phyloP scores from a whole-genome alignment of 164 flowering plant species.

The Stephania yunnanensis region DNA sequence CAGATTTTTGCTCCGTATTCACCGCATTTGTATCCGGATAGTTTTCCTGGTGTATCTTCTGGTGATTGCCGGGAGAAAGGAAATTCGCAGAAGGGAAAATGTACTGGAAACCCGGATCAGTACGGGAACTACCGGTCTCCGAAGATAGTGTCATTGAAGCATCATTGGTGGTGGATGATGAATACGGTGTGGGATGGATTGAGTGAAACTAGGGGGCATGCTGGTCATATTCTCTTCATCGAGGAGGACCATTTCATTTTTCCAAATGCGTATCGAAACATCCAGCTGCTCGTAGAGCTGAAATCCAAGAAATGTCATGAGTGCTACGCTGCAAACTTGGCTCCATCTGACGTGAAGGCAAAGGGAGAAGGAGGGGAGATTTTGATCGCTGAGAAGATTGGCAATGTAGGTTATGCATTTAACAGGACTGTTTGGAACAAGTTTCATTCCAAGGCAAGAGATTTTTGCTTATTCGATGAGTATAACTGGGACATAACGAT shows the following conservation, averaged over 20 bases:
- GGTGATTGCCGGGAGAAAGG: conserved; percentile 64
- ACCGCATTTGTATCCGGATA: conserved; percentile 60
- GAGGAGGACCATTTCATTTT: conserved; percentile 91
- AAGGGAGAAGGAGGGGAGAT: conserved; percentile 65
- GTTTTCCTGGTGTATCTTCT: conserved; percentile 77
- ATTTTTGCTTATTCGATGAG: conserved; percentile 84
- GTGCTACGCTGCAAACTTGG: conserved; percentile 85
- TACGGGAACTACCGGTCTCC: conserved; percentile 88
- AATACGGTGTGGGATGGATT: conserved; percentile 94
- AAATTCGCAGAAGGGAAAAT: conserved; percentile 37
- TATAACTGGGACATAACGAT: conserved; percentile 98
- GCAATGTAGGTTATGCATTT: conserved; percentile 86
- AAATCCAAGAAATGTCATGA: conserved; percentile 66
- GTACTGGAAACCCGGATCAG: conserved; percentile 78
- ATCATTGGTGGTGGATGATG: conserved; percentile 99
- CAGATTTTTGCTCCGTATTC: conserved; percentile 85
- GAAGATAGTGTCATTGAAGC: conserved; percentile 86
- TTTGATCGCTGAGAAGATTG: conserved; percentile 81
- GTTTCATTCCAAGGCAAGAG: conserved; percentile 62
- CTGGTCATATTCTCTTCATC: conserved; percentile 80
- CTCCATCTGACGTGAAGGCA: conserved; percentile 78
- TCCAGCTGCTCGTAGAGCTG: conserved; percentile 50
- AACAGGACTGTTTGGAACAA: conserved; percentile 85
- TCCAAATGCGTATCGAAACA: conserved; percentile 81
- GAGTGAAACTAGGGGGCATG: conserved; percentile 53